phyloP scores from a whole-genome alignment of 331 rosid species.

The Cydonia oblonga region DNA sequence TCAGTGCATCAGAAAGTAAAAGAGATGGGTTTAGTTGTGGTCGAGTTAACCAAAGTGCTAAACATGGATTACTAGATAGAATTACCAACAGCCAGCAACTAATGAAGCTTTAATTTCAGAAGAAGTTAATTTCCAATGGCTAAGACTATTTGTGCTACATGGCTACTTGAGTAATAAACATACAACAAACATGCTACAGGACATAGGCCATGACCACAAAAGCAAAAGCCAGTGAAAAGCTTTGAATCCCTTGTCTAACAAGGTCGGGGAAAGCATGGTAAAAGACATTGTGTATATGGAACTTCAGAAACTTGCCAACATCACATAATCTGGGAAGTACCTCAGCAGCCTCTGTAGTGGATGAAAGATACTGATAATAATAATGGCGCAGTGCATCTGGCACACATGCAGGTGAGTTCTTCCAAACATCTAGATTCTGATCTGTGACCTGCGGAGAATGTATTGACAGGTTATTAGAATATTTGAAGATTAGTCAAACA shows the following conservation, averaged over 20 bases:
- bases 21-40: background rate
- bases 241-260: background rate
- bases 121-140: background rate
- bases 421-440: slow-evolving; percentile 81
- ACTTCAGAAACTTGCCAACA: slow-evolving; percentile 11
- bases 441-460: slow-evolving; percentile 57
- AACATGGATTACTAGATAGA: background rate
- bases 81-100: background rate
- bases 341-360: slow-evolving; percentile 95
- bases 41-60: background rate
- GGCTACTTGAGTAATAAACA: background rate
- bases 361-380: slow-evolving; percentile 84
- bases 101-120: background rate
- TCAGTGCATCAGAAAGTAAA: background rate
- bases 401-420: slow-evolving; percentile 75
- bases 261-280: background rate
- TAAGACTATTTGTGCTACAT: background rate
- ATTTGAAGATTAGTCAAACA: slow-evolving; percentile 9
- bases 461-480: background rate
- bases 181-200: background rate
- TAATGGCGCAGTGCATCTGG: slow-evolving; percentile 97
- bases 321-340: slow-evolving; percentile 32
- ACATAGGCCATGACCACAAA: background rate
- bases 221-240: background rate
- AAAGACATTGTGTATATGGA: too few relatives aligned